A percentile compares a stretch with the other conserved stretches of the same genome.
Conservation (phyloP, 129 eudicot genomes). For the Pulicaria dysenterica region DNA sequence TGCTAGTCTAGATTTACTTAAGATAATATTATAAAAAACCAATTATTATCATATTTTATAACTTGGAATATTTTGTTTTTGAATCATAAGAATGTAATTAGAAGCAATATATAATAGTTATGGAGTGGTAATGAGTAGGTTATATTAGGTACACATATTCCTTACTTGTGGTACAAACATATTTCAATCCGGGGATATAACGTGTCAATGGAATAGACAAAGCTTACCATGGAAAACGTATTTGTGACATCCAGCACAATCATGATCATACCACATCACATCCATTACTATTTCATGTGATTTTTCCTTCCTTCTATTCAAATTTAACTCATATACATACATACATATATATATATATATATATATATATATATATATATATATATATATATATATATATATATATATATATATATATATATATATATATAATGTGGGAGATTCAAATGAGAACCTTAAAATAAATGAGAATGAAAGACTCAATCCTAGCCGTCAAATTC, state of each 20-base stretch:
- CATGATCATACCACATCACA: slow-evolving; percentile 40
- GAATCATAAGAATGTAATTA: slow-evolving; percentile 14
- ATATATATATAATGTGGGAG: too few species aligned
- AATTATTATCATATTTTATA: not conserved
- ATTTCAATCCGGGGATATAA: too few species aligned
- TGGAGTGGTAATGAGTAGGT: slow-evolving; percentile 21
- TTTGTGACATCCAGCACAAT: slow-evolving; percentile 36
- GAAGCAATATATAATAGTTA: slow-evolving; percentile 2
- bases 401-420: too few species aligned
- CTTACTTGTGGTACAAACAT: slow-evolving; percentile 39
- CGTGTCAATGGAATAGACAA: slow-evolving; percentile 52
- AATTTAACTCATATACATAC: too few species aligned
- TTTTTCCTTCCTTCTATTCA: slow-evolving; percentile 33
- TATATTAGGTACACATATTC: slow-evolving; percentile 26
- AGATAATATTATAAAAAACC: too few species aligned
- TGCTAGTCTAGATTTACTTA: too few species aligned
- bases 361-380: too few species aligned
- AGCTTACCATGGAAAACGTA: slow-evolving; percentile 43
- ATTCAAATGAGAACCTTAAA: too few species aligned
- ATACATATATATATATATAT: too few species aligned
- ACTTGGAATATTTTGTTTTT: not conserved
- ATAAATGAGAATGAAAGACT: too few species aligned
- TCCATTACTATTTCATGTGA: slow-evolving; percentile 30
- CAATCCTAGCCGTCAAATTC: too few species aligned
- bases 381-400: too few species aligned